Evolutionary conservation across 208 protist genomes (phyloP).

Genomic region (Novymonas esmeraldas): DNA sequence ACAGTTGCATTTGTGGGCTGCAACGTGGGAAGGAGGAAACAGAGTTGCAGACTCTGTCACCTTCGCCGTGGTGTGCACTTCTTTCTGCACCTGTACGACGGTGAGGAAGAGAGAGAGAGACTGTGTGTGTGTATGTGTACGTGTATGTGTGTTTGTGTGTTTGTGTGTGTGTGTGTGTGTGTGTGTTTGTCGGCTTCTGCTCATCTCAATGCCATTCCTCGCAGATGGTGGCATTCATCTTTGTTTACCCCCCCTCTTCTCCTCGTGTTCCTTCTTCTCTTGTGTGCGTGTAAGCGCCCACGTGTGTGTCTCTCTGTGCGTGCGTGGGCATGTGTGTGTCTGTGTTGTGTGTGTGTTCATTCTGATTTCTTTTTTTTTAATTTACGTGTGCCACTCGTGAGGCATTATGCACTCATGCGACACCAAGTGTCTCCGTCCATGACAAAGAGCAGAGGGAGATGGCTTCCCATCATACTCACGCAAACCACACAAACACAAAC

Average conservation of each 20-base stretch:
- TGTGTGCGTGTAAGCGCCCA: not conserved
- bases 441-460: no score
- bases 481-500: not conserved
- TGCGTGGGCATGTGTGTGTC: not conserved
- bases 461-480: no score
- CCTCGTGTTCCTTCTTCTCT: constrained; percentile 11
- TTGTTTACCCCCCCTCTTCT: not conserved
- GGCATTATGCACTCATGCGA: no score
- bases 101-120: no score
- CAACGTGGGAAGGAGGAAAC: no score
- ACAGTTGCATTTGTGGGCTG: no score
- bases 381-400: not conserved
- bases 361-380: not conserved
- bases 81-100: not conserved
- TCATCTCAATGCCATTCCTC: not conserved
- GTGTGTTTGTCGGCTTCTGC: not conserved
- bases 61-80: not conserved
- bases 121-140: no score
- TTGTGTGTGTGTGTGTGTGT: not conserved
- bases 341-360: not conserved
- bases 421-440: no score
- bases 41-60: no score
- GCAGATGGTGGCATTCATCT: not conserved
- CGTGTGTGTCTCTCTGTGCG: not conserved
- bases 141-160: constrained; percentile 11